Percentiles rank a stretch among this genome's conserved stretches.
These are phyloP conservation scores for Umbelopsis sp. DNA, from an alignment of 371 early-diverging fungal genomes.

Conservation along the genomic window DNA sequence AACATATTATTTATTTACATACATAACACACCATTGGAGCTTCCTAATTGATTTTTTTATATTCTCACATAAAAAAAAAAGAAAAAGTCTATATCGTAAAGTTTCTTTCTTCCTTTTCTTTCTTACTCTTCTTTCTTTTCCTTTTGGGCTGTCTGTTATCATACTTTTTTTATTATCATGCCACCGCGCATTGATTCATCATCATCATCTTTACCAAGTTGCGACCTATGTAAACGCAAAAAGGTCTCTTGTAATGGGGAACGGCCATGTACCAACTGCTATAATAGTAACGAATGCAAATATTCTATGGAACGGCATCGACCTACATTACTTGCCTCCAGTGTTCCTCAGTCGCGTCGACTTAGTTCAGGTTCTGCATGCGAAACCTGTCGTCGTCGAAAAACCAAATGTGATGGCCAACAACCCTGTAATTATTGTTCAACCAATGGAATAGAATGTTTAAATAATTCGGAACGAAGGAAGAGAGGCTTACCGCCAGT, in stretches of 20 bases:
- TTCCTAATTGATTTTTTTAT: not conserved
- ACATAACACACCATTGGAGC: not conserved
- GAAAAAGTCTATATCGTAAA: not conserved
- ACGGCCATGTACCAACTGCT: conserved; percentile 9
- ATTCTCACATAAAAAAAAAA: not conserved
- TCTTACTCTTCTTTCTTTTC: conserved; percentile 18
- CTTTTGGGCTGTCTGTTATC: not conserved
- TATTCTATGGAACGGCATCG: conserved; percentile 9
- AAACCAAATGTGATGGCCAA: conserved; percentile 51
- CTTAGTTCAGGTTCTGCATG: conserved; percentile 50
- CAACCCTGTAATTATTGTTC: conserved; percentile 48
- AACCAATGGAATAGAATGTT: conserved; percentile 37
- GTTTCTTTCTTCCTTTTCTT: not conserved
- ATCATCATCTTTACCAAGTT: not conserved
- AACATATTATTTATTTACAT: conserved; percentile 7
- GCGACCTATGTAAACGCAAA: conserved; percentile 18
- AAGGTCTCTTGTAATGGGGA: not conserved
- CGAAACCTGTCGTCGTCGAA: conserved; percentile 48
- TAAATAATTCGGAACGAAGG: conserved; percentile 34
- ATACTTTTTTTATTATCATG: not conserved
- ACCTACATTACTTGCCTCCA: conserved; percentile 8
- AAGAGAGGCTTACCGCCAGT: conserved; percentile 24
- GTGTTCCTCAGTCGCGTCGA: conserved; percentile 29
- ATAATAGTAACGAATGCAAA: conserved; percentile 12
- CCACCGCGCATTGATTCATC: conserved; percentile 11